phyloP scores from a whole-genome alignment of 202 grass and related monocot species.

The Cymbopogon flexuosus region DNA sequence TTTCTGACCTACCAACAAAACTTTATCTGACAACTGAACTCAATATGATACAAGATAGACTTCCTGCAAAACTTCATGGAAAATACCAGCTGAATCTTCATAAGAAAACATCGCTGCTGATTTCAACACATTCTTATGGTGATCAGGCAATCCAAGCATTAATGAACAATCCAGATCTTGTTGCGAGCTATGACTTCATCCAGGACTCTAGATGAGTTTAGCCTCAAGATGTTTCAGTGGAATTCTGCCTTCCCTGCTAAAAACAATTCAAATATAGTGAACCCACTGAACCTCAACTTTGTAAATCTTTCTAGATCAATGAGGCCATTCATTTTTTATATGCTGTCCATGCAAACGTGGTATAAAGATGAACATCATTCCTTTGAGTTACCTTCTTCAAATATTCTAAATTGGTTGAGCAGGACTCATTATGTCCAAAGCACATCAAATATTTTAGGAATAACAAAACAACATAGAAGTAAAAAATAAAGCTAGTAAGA shows the following conservation, averaged over 20 bases:
- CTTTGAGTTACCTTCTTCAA: not conserved
- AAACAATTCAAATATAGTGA: slow-evolving; percentile 36
- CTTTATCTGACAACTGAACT: slow-evolving; percentile 12
- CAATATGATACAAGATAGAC: slow-evolving; percentile 36
- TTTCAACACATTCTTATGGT: not conserved
- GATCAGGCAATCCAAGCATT: slow-evolving; percentile 21
- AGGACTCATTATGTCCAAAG: slow-evolving; percentile 2
- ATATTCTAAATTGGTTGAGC: not conserved
- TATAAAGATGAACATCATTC: not conserved
- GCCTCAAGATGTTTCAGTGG: slow-evolving; percentile 35
- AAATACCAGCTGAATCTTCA: slow-evolving; percentile 27
- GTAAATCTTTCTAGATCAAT: slow-evolving; percentile 17
- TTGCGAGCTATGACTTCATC: not conserved
- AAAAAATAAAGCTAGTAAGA: not conserved
- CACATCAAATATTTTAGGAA: slow-evolving; percentile 2
- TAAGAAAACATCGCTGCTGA: slow-evolving; percentile 3
- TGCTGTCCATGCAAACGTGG: not conserved
- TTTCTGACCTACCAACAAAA: slow-evolving; percentile 31
- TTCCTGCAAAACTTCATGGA: slow-evolving; percentile 42
- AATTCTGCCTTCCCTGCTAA: slow-evolving; percentile 49
- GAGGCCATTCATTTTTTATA: slow-evolving; percentile 13
- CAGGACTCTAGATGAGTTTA: slow-evolving; percentile 9
- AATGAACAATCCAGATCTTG: slow-evolving; percentile 26
- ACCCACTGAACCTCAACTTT: slow-evolving; percentile 6
- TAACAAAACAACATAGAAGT: not conserved